These are phyloP conservation scores for Diddensiella santjacobensis DNA, from an alignment of 805 yeast species.

Conservation along the genomic window DNA sequence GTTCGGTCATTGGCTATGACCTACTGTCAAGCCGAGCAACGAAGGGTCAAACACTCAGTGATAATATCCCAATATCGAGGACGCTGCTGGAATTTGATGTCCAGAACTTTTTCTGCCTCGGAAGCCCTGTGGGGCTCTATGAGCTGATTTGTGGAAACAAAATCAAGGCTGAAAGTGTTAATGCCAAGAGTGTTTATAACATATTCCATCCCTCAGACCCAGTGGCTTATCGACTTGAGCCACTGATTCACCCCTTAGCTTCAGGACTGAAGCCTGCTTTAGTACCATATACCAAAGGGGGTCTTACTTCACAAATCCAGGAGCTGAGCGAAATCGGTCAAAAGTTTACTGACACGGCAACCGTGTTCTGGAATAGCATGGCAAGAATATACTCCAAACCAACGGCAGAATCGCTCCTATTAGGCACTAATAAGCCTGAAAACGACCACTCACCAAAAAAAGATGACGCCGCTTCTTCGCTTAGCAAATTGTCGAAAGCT, in stretches of 20 bases:
- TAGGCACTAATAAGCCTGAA: neutral
- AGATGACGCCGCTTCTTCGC: neutral
- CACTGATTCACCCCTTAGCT: slow-evolving; percentile 51
- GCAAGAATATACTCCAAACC: slow-evolving; percentile 4
- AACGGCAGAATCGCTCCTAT: neutral
- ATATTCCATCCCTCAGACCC: slow-evolving; percentile 91
- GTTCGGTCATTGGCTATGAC: slow-evolving; percentile 81
- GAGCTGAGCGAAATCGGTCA: slow-evolving; percentile 30
- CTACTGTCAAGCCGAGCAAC: slow-evolving; percentile 41
- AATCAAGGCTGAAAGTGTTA: slow-evolving; percentile 38
- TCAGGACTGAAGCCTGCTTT: slow-evolving; percentile 50
- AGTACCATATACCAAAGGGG: slow-evolving; percentile 50
- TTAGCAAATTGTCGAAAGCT: slow-evolving; percentile 1
- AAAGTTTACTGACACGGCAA: slow-evolving; percentile 18
- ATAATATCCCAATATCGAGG: slow-evolving; percentile 20
- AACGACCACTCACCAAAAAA: neutral
- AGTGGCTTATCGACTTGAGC: slow-evolving; percentile 85
- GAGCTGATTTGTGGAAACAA: slow-evolving; percentile 64
- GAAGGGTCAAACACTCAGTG: slow-evolving; percentile 6
- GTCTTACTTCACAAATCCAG: slow-evolving; percentile 38
- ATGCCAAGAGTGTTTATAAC: slow-evolving; percentile 65
- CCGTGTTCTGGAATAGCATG: slow-evolving; percentile 16
- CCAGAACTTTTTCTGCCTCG: slow-evolving; percentile 72
- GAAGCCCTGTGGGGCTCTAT: slow-evolving; percentile 89
- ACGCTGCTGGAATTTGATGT: slow-evolving; percentile 61